phyloP scores from a whole-genome alignment of 495 filamentous ascomycete species.

The Achaetomiella virescens region DNA sequence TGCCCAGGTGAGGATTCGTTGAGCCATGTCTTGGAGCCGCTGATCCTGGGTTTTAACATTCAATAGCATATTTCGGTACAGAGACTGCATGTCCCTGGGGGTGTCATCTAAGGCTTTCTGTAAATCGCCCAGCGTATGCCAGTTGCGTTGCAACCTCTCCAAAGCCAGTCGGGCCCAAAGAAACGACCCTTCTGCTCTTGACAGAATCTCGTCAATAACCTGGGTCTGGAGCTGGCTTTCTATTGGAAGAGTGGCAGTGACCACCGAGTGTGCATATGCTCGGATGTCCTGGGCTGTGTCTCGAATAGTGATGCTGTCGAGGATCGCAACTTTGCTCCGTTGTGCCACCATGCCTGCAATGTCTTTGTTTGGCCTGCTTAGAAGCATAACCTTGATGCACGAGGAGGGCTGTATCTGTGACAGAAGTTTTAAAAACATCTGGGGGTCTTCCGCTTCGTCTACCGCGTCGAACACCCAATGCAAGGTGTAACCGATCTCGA shows the following conservation, averaged over 20 bases:
- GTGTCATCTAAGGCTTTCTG: not conserved
- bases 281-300: not conserved
- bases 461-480: not conserved
- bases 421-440: not conserved
- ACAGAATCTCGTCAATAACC: not conserved
- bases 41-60: not conserved
- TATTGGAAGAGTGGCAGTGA: not conserved
- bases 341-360: not conserved
- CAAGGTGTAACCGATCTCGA: constrained; percentile 1
- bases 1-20: not conserved
- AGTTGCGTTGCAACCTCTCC: not conserved
- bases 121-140: not conserved
- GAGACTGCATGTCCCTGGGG: not conserved
- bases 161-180: not conserved
- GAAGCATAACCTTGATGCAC: not conserved
- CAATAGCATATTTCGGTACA: constrained; percentile 1
- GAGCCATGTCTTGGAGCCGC: not conserved
- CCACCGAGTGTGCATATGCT: not conserved
- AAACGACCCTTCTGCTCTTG: constrained; percentile 1
- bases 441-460: not conserved
- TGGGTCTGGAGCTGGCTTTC: not conserved
- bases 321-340: not conserved
- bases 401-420: not conserved
- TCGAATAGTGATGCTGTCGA: not conserved
- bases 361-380: not conserved